Evolutionary conservation across 225 moss, liverwort and hornwort genomes (phyloP), one percentile per base, ranked within the genome.

Genomic region (Sphagnum contortum): DNA sequence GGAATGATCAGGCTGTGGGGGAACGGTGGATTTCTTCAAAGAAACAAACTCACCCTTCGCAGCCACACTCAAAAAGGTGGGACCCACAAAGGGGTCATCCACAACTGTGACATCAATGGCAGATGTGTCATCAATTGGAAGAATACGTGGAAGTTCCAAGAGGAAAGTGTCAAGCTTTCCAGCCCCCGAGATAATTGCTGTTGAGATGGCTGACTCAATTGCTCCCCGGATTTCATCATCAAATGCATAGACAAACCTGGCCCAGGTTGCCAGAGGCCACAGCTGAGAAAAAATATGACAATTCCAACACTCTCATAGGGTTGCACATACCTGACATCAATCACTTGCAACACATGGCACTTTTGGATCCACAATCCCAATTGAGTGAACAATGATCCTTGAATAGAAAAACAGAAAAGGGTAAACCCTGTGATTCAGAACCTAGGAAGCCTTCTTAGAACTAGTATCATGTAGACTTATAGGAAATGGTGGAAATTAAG

Each of bases 241-340:
- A 67, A 98, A 93, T 47, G 87, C 90, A 68, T 89, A 93, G 4
- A 93, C 87, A 73, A 98, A 98, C 94, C 94, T 89, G 72, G 70
- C 54, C 49, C 1, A 56, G 55, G 9, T 56, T 56, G n/a, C 55
- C 55, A 56, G 9, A 56, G 9, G n/a, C 55, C 55, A n/a, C 9
- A 56, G 9, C 1, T 56, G 55, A 56, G 55, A 9, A 56, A 56
- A 9, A 56, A 9, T 56, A 9, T 9, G 55, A 56, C 29, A 29
- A 29, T 29, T 29, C 29, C 29, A 29, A 29, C 29, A 29, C 29
- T 29, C 29, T 29, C 29, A 29, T 29, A 29, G 29, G 29, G 29
- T 29, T 29, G 29, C 29, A 29, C 29, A 29, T 29, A 29, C 29
- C 29, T 29, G 29, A 29, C 29, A 29, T 29, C 29, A 29, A 29